Base-by-base conservation (phyloP, 768 basidiomycete species). In the Lentinus tigrinus region DNA sequence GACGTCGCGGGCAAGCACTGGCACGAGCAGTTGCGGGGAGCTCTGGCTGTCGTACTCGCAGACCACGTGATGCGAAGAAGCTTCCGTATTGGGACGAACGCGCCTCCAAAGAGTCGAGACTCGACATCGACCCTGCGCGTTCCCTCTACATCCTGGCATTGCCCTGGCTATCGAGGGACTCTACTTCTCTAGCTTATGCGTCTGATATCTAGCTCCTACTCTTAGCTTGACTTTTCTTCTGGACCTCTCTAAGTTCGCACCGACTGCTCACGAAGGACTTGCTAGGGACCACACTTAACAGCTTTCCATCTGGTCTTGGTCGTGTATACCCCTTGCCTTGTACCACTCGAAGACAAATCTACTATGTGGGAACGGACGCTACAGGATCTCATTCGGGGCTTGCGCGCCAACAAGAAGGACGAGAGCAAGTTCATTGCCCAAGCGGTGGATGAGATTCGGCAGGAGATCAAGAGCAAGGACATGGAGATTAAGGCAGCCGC, bases 401-500 rank as follows among this genome's bases (percentile, higher is more conserved):
- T 99, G 60, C 87, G 97, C 51, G 93, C 95, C 47, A 95, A 95
- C 81, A 97, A 95, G 81, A 85, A 86, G 66, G 92, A 95, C 78
- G 92, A 96, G 73, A 78, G 85, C 67, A 91, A 88, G 71, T 97
- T 98, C 73, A 92, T 98, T 64, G 85, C 89, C 0, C 88, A 90
- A 66, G 94, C 94, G 5, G 86, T 98, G n/a, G 88, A 93, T 54
- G 97, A 98, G 77, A 96, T 97, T 66, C 79, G 93, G 64, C 80
- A 82, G 58, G 97, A 99, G 76, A 86, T 98, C 69, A 90, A 86
- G 75, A 84, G 83, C 68, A 93, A 93, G 66, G 97, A 98, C 69
- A 96, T 98, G 93, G 93, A 93, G 63, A 81, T 98, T 65, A 99
- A 99, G 74, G 94, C 95, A 0, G 95, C 82, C 14, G 97, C 96